Conservation (phyloP, 345 rosid species). For the Eucalyptus brandiana region DNA sequence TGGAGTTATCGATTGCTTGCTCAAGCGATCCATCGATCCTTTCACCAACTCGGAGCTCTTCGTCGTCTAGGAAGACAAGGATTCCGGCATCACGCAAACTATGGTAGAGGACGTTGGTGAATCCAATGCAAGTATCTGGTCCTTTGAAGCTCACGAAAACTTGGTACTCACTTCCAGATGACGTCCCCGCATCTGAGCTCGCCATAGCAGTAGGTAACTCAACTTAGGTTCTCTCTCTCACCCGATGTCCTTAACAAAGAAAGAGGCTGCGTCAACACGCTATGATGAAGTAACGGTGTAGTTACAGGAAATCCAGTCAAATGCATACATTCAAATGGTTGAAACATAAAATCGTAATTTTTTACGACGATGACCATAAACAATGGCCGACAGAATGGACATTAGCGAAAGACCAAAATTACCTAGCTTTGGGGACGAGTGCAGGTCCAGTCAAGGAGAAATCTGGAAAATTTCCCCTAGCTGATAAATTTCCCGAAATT, state of each 20-base stretch:
- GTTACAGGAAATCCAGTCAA: background rate
- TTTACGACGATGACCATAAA: background rate
- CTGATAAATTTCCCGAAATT: no score
- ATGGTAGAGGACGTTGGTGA: background rate
- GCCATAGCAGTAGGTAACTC: background rate
- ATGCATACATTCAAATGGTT: background rate
- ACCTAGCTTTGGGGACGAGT: no score
- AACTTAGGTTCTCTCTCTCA: background rate
- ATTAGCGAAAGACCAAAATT: no score
- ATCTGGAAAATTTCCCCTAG: no score
- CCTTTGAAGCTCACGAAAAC: background rate
- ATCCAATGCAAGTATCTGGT: background rate
- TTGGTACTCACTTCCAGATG: background rate
- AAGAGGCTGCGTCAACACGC: no score
- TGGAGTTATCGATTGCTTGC: background rate
- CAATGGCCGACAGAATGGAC: no score
- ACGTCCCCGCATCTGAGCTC: background rate
- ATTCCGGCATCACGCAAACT: background rate
- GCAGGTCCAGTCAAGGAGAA: no score
- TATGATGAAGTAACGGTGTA: background rate
- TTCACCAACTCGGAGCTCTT: background rate
- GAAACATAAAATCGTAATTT: background rate
- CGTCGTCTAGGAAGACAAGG: background rate
- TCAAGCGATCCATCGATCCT: background rate
- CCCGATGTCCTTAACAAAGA: no score